Evolutionary conservation across 1,284 basidiomycete genomes (phyloP).

Genomic region (Stygiomarasmius scandens): DNA sequence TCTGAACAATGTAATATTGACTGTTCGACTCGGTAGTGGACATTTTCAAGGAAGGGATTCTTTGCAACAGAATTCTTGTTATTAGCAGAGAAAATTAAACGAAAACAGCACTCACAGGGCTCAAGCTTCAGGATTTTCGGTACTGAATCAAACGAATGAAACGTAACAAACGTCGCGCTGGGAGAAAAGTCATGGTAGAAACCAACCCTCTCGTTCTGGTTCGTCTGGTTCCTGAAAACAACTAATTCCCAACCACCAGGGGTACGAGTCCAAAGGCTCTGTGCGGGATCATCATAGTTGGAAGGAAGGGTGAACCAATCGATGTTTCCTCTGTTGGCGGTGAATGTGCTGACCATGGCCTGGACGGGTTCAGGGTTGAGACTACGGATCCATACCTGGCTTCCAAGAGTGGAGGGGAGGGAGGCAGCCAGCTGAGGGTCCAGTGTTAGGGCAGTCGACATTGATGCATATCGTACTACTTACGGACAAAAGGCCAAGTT

Average conservation of each 20-base stretch:
- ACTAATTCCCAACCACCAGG: neutral
- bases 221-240: neutral
- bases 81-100: too few relatives aligned
- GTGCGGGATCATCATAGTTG: neutral
- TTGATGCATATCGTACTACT: too few relatives aligned
- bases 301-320: neutral
- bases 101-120: too few relatives aligned
- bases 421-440: too few relatives aligned
- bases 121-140: neutral
- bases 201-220: neutral
- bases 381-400: neutral
- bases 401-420: neutral
- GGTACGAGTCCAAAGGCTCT: neutral
- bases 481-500: too few relatives aligned
- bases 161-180: neutral
- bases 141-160: neutral
- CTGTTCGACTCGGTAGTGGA: too few relatives aligned
- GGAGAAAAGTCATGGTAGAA: neutral
- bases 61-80: too few relatives aligned
- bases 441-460: too few relatives aligned
- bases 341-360: conserved; percentile 2
- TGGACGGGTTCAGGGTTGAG: neutral
- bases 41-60: too few relatives aligned
- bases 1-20: too few relatives aligned
- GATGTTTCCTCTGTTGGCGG: neutral